Evolutionary conservation across 306 rosid species (phyloP).

Genomic region (Pyrus bretschneideri): DNA sequence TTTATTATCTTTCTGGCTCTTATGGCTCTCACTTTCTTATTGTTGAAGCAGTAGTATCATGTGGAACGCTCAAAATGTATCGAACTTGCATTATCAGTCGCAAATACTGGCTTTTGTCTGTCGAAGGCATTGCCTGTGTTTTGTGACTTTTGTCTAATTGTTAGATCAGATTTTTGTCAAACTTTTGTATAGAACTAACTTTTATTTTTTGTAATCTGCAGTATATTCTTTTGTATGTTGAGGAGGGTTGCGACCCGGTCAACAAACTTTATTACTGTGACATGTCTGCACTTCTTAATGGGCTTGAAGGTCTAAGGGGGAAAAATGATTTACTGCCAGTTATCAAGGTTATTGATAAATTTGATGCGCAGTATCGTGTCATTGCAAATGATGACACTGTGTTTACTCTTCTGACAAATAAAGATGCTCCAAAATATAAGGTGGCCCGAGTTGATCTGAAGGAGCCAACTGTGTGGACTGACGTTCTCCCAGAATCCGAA

Average conservation of each 20-base stretch:
- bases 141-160: neutral
- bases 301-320: slow-evolving; percentile 56
- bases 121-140: neutral
- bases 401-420: slow-evolving; percentile 77
- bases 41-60: neutral
- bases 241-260: slow-evolving; percentile 84
- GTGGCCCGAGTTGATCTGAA: slow-evolving; percentile 71
- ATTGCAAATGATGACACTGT: slow-evolving; percentile 75
- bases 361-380: slow-evolving; percentile 55
- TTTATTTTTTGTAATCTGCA: slow-evolving; percentile 22
- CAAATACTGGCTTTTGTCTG: neutral
- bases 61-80: neutral
- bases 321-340: slow-evolving; percentile 64
- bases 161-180: neutral
- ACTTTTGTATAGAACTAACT: neutral
- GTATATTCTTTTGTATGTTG: slow-evolving; percentile 54
- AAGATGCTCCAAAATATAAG: slow-evolving; percentile 90
- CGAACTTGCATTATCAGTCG: neutral
- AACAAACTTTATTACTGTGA: slow-evolving; percentile 83
- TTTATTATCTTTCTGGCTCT: slow-evolving; percentile 9
- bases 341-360: slow-evolving; percentile 61
- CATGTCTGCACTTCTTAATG: slow-evolving; percentile 62
- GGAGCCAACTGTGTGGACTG: slow-evolving; percentile 68
- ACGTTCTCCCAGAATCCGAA: slow-evolving; percentile 65
- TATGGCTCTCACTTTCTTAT: neutral